Base-by-base conservation (phyloP, 805 yeast species). In the Monosporozyma aerobia region DNA sequence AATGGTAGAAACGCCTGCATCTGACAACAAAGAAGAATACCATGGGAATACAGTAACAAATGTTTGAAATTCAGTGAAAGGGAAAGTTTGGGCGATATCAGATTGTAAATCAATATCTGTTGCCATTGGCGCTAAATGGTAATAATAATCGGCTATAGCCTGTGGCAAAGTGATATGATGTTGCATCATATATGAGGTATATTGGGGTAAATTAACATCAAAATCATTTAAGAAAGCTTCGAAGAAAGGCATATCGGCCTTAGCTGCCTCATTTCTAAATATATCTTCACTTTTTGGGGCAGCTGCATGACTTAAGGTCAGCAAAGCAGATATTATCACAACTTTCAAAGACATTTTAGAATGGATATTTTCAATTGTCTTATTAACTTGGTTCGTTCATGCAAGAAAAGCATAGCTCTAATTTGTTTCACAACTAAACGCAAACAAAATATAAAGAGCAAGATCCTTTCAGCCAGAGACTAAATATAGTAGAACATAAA, bases 51-150 rank as follows among this genome's bases (percentile, higher is more conserved):
- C 54, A 1, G 73, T 64, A 29, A 69, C 63, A 59, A 72, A 64
- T 5, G 73, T 69, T 37, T 60, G 57, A 52, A 73, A 71, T 5
- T 69, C 70, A 3, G 59, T 52, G 39, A 72, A 72, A 14, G 76
- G 75, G 56, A 72, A 71, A 10, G 59, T 54, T 23, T 50, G 51
- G 13, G 65, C 56, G 32, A 72, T 58, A 48, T 62, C 70, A 5
- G 57, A 47, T 50, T 57, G 49, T 22, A 71, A 48, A 35, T 62
- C 59, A 1, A 59, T 56, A 8, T 64, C 64, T 3, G 62, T 59
- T 9, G 60, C 54, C 4, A 69, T 51, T 1, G 60, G 55, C 3
- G 62, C 68, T 16, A 71, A 33, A 32, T 63, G 67, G 37, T 62
- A 61, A 50, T 70, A 63, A 54, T 72, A 73, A 51, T 71, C 63